Evolutionary conservation across 805 yeast genomes (phyloP), one percentile per base, ranked within the genome.

Genomic region (Pichia scutulata): DNA sequence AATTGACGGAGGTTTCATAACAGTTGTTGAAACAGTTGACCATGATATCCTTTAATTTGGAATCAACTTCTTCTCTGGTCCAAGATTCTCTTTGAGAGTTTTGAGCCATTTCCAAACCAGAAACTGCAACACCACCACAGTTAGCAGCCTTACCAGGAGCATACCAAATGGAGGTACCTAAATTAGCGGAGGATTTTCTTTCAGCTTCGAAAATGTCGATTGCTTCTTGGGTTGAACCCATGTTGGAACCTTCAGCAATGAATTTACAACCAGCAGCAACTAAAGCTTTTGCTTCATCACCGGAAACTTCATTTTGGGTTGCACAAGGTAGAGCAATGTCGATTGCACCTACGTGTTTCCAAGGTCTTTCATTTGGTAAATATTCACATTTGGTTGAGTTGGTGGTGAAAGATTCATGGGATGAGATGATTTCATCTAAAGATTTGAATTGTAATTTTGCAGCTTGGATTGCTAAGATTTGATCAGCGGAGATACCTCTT

Each of bases 61-160:
- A 69, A 72, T 92, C 98, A 62, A 92, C 98, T 75, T 88, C 89
- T 77, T 89, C 97, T 53, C 82, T 63, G 57, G 96, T 80, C 97
- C 98, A 93, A 60, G 74, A 72, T 59, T 82, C 81, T 78, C 97
- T 86, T 70, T 86, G 95, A 52, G 97, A 88, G 87, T 92, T 93
- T 78, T 92, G 99, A 58, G 98, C 97, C 99, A 92, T 93, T 80
- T 92, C 99, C 60, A 92, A 80, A 68, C 97, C 98, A 53, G 97
- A 89, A 52, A 90, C 97, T 52, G 97, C 96, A 63, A 92, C 99
- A 83, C 99, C 99, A 76, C 98, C 99, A 76, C 95, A 86, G 83
- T 92, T 92, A 66, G 97, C 92, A 62, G 97, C 97, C 82, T 92
- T 92, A 75, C 97, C 98, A 69, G 97, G 97, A 65, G 96, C 98